Percentiles rank a stretch among this genome's conserved stretches.
These are phyloP conservation scores for Lycium barbarum DNA, from an alignment of 257 asterid species.

Conservation along the genomic window DNA sequence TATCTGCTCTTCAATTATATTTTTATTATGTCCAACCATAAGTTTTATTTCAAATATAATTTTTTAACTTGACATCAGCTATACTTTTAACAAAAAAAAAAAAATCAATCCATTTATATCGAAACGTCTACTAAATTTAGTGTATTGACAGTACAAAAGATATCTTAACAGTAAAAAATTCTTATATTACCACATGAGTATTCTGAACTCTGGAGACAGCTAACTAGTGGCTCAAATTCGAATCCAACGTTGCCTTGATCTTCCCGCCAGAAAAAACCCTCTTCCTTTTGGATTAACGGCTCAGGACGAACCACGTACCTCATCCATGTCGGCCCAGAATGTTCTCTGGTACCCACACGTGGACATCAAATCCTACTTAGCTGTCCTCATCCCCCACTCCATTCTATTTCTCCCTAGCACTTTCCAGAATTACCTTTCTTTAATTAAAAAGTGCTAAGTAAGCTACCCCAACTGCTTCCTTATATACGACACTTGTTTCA, in stretches of 20 bases:
- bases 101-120: no score
- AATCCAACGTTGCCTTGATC: neutral
- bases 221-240: neutral
- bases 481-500: neutral
- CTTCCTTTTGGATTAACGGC: neutral
- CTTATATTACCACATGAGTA: no score
- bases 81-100: no score
- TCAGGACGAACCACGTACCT: neutral
- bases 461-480: neutral
- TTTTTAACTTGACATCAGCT: no score
- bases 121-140: no score
- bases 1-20: no score
- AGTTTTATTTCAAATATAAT: no score
- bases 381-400: conserved; percentile 17
- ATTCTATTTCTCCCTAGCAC: neutral
- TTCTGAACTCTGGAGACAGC: no score
- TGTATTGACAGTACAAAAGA: no score
- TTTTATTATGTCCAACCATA: no score
- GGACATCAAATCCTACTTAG: neutral
- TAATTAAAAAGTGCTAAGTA: neutral
- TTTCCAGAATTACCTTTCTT: neutral
- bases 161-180: no score
- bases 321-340: neutral
- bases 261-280: neutral
- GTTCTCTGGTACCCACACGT: conserved; percentile 11